phyloP scores from a whole-genome alignment of 192 early-diverging fungal species.

The Coemansia sp. region DNA sequence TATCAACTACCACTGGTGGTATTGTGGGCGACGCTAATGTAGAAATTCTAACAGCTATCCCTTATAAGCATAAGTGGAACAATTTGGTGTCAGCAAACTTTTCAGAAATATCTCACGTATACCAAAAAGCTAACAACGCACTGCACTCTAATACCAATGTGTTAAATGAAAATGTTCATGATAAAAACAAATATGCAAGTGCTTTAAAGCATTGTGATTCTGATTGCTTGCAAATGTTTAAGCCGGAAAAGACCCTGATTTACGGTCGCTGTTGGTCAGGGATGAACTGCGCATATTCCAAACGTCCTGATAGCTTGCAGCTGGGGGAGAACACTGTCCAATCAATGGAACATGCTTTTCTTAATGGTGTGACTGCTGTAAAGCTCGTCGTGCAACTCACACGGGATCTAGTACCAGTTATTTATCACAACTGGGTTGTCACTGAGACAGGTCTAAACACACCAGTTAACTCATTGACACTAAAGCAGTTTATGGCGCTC shows the following conservation, averaged over 20 bases:
- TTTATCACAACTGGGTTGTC: constrained; percentile 94
- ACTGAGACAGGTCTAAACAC: constrained; percentile 70
- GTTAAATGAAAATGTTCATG: background rate
- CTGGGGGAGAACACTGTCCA: constrained; percentile 89
- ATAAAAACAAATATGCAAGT: background rate
- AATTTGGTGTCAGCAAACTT: background rate
- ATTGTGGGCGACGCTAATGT: constrained; percentile 36
- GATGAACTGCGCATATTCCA: constrained; percentile 62
- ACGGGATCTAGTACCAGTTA: constrained; percentile 77
- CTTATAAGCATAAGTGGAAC: constrained; percentile 15
- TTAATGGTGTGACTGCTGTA: constrained; percentile 79
- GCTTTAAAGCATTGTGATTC: background rate
- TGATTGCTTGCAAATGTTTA: constrained; percentile 13
- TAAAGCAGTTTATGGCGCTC: constrained; percentile 67
- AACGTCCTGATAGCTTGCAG: constrained; percentile 63
- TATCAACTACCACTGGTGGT: constrained; percentile 22
- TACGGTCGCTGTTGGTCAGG: constrained; percentile 90
- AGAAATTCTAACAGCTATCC: constrained; percentile 38
- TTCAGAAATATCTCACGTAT: background rate
- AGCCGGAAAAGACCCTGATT: constrained; percentile 50
- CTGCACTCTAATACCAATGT: background rate
- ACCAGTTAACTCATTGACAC: constrained; percentile 65
- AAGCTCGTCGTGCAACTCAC: constrained; percentile 97
- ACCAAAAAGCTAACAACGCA: background rate
- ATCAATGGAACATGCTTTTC: constrained; percentile 78